Evolutionary conservation across 1,284 basidiomycete species (phyloP), one percentile per base, ranked within the genome.

Genomic region (Moesziomyces aphidis): DNA sequence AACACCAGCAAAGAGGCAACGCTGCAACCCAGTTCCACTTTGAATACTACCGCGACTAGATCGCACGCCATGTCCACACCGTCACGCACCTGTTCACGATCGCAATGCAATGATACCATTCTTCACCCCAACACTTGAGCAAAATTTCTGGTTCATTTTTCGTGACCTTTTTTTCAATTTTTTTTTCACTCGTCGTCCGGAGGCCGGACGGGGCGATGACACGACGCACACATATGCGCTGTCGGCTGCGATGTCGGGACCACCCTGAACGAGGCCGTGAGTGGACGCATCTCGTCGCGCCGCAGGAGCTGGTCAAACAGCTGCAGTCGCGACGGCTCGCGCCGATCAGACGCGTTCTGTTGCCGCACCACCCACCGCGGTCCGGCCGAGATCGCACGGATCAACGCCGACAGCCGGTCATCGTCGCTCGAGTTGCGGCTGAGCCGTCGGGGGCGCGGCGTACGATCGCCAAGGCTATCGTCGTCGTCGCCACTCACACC

Each of bases 241-340:
- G 39, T 15, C 58, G 15, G 53, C 57, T 9, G 48, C 48, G 17
- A 24, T 43, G 3, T 51, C 13, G 63, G 64, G 28, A 67, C 64
- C 46, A 53, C 56, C 10, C 36, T 28, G 22, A 67, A 67, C 9
- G 45, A 54, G 2, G 58, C 58, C 1, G 64, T 67, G 45, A 67
- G 39, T 15, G 50, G 31, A 4, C 42, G 26, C 11, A 56, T 2
- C 48, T 68, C 65, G 15, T 68, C 65, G 39, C 60, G 57, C 19
- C 59, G 45, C 21, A 69, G 15, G 23, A 69, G 45, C 26, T 69
- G 48, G 17, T 69, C 66, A 23, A 69, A 69, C 19, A 62, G 17
- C 5, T 28, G 28, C 31, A 34, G 11, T 4, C 31, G 9, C 13
- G 31, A 34, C 3, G 31, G 31, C 31, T 34, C 31, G 31, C 31